Base-by-base conservation (phyloP, 495 filamentous ascomycete genomes). In the Penicillium psychrofluorescens region DNA sequence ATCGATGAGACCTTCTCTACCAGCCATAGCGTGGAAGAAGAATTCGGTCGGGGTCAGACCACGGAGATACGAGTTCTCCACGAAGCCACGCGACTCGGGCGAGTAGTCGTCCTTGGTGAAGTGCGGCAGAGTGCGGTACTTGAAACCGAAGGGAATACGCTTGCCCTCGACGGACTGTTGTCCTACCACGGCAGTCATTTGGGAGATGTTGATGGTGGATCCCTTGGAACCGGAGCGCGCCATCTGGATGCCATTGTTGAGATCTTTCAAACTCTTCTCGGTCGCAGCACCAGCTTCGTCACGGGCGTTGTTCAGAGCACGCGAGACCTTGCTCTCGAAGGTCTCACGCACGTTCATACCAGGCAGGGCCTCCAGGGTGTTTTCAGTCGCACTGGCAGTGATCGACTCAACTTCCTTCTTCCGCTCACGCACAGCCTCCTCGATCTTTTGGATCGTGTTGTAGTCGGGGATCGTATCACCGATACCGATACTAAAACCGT, bases 21-120 rank as follows among this genome's bases (percentile, higher is more conserved):
- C 92, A 70, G 92, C 92, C 92, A 99, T 99, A 51, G 92, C 92
- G 71, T 99, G 92, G 77, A 99, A 99, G 75, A 95, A 99, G 65
- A 97, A 99, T 54, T 99, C 92, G 1, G 85, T 84, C 2, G 92
- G 90, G 0, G 92, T 99, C 46, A 99, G 69, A 31, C 92, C 92
- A 73, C 92, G 86, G 27, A 99, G 79, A 54, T 99, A 99, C 0
- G 92, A 99, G 68, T 99, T 99, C 67, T 99, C 92, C 29, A 99
- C 90, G 64, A 99, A 99, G 31, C 92, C 92, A 64, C 91, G 81
- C 34, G 94, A 92, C 58, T 96, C 90, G 10, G 92, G 89, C 11
- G 89, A 95, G 61, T 97, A 97, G 62, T 99, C 92, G 54, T 99
- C 92, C 69, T 97, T 97, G 44, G 92, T 95, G 70, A 97, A 99